Conservation (phyloP, 1,139 yeast species). For the Geotrichum australiense region DNA sequence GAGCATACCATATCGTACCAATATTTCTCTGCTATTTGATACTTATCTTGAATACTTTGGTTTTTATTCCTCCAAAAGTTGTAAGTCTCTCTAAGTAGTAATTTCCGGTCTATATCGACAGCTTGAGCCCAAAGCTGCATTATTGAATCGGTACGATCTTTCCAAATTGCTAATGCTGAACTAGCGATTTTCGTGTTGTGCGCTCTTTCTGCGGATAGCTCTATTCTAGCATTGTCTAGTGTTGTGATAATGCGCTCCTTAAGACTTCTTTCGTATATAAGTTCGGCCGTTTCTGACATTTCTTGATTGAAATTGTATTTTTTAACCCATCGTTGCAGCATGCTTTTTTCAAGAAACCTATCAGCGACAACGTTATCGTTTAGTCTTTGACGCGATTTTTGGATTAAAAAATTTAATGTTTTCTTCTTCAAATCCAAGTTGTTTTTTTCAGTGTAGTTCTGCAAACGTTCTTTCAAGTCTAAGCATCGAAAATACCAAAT, state of each 20-base stretch:
- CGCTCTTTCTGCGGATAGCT: conserved; percentile 1
- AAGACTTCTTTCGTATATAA: conserved; percentile 3
- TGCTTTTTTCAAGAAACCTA: background rate
- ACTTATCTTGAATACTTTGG: background rate
- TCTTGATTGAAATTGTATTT: background rate
- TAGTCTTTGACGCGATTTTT: background rate
- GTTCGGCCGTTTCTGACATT: background rate
- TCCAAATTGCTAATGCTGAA: conserved; percentile 8
- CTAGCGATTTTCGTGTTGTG: conserved; percentile 8
- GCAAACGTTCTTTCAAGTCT: background rate
- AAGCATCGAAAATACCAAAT: conserved; percentile 3
- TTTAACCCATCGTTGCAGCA: conserved; percentile 1
- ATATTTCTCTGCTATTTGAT: conserved; percentile 1
- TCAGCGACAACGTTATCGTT: conserved; percentile 4
- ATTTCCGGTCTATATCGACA: background rate
- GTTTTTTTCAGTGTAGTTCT: background rate
- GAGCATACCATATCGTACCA: conserved; percentile 1
- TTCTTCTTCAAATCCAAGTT: conserved; percentile 1
- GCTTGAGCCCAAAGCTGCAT: conserved; percentile 3
- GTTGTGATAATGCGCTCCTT: conserved; percentile 6
- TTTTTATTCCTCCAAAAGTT: conserved; percentile 1
- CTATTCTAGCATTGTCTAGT: conserved; percentile 11
- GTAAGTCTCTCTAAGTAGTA: background rate
- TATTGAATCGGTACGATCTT: background rate
- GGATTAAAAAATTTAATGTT: background rate